Evolutionary conservation across 2,329 filamentous ascomycete species (phyloP).

Genomic region (Volutella citrinella): DNA sequence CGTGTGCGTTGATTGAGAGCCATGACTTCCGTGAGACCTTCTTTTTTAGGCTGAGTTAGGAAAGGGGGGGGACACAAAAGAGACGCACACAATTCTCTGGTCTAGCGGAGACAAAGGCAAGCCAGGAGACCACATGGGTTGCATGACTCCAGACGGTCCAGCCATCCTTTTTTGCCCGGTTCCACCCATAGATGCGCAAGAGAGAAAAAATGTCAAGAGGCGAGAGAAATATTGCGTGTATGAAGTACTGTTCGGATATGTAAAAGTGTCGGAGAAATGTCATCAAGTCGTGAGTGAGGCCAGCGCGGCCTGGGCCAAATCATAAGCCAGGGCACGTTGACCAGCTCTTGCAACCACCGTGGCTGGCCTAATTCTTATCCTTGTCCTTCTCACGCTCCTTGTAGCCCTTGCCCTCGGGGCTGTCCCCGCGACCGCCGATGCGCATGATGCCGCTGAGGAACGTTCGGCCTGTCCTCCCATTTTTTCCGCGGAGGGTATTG

Average conservation of each 20-base stretch:
- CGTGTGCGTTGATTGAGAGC: no score
- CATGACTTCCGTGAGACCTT: no score
- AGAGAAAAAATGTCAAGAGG: not conserved
- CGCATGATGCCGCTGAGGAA: constrained; percentile 44
- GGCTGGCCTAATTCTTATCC: no score
- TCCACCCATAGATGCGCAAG: constrained; percentile 1
- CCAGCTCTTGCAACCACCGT: no score
- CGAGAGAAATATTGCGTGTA: constrained; percentile 3
- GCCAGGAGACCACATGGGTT: no score
- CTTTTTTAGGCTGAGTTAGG: no score
- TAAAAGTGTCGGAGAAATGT: constrained; percentile 5
- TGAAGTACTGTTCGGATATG: constrained; percentile 3
- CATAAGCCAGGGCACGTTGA: no score
- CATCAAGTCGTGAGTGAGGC: constrained; percentile 9
- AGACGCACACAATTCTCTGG: no score
- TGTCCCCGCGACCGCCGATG: constrained; percentile 39
- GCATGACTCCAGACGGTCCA: not conserved
- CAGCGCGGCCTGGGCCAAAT: not conserved
- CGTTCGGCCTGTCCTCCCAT: constrained; percentile 39
- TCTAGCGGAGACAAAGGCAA: no score
- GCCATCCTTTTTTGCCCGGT: not conserved
- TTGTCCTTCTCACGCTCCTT: constrained; percentile 2
- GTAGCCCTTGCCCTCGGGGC: constrained; percentile 35
- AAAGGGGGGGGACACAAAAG: no score
- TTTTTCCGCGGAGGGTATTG: constrained; percentile 33